phyloP scores from a whole-genome alignment of 2,329 filamentous ascomycete species.

The Sclerotinia borealis region DNA sequence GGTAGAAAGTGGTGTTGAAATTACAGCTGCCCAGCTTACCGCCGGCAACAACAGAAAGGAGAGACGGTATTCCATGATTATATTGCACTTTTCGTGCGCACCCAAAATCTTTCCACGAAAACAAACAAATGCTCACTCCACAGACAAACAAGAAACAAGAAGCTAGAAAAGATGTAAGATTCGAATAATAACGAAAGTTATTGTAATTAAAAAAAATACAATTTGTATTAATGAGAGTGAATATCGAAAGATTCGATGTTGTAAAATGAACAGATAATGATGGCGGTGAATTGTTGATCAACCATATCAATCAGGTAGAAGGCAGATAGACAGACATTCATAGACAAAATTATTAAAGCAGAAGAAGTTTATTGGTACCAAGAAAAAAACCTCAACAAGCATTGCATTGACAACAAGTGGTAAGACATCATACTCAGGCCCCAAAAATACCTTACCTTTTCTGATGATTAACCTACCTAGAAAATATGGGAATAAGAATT shows the following conservation, averaged over 20 bases:
- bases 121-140: neutral
- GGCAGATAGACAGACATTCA: neutral
- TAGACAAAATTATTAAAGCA: neutral
- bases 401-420: neutral
- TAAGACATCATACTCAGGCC: slow-evolving; percentile 1
- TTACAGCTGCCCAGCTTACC: slow-evolving; percentile 4
- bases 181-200: neutral
- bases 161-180: neutral
- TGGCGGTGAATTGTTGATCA: slow-evolving; percentile 5
- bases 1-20: neutral
- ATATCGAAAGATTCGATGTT: neutral
- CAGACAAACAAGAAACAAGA: neutral
- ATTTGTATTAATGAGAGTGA: neutral
- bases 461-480: neutral
- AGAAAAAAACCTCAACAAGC: neutral
- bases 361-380: neutral
- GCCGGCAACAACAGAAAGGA: slow-evolving; percentile 9
- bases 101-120: neutral
- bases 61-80: slow-evolving; percentile 1
- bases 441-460: neutral
- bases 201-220: neutral
- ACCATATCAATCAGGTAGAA: neutral
- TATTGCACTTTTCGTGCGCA: slow-evolving; percentile 7
- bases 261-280: neutral
- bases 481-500: neutral